Percentiles rank a stretch among this genome's conserved stretches.
Evolutionary conservation across 1,284 basidiomycete species (phyloP).

Genomic region (Moniliophthora roreri): DNA sequence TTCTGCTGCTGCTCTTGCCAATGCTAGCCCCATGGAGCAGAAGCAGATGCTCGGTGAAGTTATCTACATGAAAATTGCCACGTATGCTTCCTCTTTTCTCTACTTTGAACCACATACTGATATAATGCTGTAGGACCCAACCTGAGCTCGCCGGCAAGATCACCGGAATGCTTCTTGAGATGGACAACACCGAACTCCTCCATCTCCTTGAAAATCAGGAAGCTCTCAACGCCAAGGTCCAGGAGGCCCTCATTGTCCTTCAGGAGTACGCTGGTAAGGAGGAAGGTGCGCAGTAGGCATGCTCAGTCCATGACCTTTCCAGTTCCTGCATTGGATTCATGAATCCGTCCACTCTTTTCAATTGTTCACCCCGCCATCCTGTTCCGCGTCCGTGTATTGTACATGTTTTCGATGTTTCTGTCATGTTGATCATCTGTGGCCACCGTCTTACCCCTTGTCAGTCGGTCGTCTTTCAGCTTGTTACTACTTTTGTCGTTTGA

Average conservation of each 20-base stretch:
- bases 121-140: conserved; percentile 46
- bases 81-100: conserved; percentile 47
- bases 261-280: conserved; percentile 70
- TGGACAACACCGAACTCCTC: conserved; percentile 91
- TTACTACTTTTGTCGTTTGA: conserved; percentile 14
- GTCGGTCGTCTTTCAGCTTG: conserved; percentile 17
- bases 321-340: conserved; percentile 7
- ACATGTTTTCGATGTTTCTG: conserved; percentile 32
- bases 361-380: conserved; percentile 30
- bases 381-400: conserved; percentile 28
- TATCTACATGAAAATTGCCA: conserved; percentile 85
- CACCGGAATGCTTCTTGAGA: conserved; percentile 96
- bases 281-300: conserved; percentile 28
- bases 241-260: conserved; percentile 82
- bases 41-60: conserved; percentile 97
- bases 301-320: conserved; percentile 7
- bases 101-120: conserved; percentile 7
- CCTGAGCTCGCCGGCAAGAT: conserved; percentile 96
- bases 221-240: conserved; percentile 84
- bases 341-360: conserved; percentile 23
- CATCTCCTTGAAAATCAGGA: conserved; percentile 82
- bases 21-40: conserved; percentile 83
- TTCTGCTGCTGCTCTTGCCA: conserved; percentile 63
- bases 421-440: conserved; percentile 5
- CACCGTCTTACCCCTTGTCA: conserved; percentile 17